Evolutionary conservation across 345 rosid species (phyloP).

Genomic region (Pistacia integerrima): DNA sequence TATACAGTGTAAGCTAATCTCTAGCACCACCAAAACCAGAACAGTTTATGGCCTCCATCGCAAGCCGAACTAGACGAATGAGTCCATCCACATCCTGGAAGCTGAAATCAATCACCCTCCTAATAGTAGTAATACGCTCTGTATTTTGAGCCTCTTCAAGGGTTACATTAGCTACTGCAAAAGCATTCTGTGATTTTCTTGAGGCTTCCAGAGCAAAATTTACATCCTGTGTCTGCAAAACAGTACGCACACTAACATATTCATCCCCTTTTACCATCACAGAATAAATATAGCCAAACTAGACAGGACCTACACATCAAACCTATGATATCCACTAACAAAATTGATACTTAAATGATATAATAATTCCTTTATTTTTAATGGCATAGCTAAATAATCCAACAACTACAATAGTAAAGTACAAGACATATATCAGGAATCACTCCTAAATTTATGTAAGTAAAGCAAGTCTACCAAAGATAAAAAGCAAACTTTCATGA

Average conservation of each 20-base stretch:
- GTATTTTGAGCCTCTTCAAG: slow-evolving; percentile 42
- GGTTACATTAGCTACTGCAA: slow-evolving; percentile 41
- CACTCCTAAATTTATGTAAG: not conserved
- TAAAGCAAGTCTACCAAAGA: not conserved
- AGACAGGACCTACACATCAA: slow-evolving; percentile 13
- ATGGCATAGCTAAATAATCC: slow-evolving; percentile 6
- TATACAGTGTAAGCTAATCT: slow-evolving; percentile 44
- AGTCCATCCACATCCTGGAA: slow-evolving; percentile 74
- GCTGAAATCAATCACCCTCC: slow-evolving; percentile 65
- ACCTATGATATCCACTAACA: slow-evolving; percentile 1
- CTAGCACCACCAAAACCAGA: slow-evolving; percentile 39
- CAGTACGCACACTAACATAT: slow-evolving; percentile 26
- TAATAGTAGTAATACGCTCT: slow-evolving; percentile 50
- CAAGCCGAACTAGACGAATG: slow-evolving; percentile 55
- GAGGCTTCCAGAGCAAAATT: slow-evolving; percentile 76
- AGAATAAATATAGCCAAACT: slow-evolving; percentile 6
- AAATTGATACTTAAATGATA: not conserved
- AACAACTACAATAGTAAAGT: not conserved
- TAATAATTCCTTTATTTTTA: not conserved
- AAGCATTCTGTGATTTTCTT: slow-evolving; percentile 57
- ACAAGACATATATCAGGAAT: not conserved
- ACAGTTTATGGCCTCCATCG: slow-evolving; percentile 54
- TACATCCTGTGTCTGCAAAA: slow-evolving; percentile 68
- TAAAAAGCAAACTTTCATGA: not conserved
- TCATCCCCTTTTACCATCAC: slow-evolving; percentile 15